phyloP scores from a whole-genome alignment of 1,139 yeast genomes.

The Ogataea hybrid region DNA sequence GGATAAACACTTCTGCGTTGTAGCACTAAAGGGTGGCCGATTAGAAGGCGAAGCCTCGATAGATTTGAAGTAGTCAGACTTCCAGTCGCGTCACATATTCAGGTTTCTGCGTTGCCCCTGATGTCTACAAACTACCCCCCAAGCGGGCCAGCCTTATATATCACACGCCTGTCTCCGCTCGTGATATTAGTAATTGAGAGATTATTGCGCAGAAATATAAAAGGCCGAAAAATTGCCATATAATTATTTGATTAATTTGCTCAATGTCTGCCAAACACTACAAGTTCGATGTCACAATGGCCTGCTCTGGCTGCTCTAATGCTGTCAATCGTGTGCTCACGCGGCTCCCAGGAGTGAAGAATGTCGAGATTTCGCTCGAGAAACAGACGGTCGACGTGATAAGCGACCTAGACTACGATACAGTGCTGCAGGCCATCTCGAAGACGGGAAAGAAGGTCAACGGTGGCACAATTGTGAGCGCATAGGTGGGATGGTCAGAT shows the following conservation, averaged over 20 bases:
- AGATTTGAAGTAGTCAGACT: too few species aligned
- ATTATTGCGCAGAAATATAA: slow-evolving; percentile 3
- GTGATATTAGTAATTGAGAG: not conserved
- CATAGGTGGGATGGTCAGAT: slow-evolving; percentile 15
- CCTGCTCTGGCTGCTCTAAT: slow-evolving; percentile 83
- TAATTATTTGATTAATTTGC: not conserved
- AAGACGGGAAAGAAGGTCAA: slow-evolving; percentile 90
- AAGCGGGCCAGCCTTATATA: too few species aligned
- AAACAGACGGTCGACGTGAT: slow-evolving; percentile 79
- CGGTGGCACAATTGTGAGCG: slow-evolving; percentile 50
- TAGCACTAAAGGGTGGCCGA: too few species aligned
- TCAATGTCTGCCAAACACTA: slow-evolving; percentile 55
- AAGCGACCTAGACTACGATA: slow-evolving; percentile 65
- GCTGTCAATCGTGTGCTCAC: slow-evolving; percentile 81
- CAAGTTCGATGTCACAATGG: slow-evolving; percentile 76
- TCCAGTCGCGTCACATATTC: too few species aligned
- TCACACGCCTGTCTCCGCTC: too few species aligned
- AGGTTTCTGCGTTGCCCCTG: not conserved
- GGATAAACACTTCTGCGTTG: too few species aligned
- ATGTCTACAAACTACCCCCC: not conserved
- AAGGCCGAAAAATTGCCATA: slow-evolving; percentile 2
- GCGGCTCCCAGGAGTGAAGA: slow-evolving; percentile 71
- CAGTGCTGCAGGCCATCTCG: slow-evolving; percentile 72
- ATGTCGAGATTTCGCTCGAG: slow-evolving; percentile 71
- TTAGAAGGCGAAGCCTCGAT: too few species aligned